A percentile compares a stretch with the other conserved stretches of the same genome.
phyloP scores from a whole-genome alignment of 1,284 basidiomycete species.

The Phlebopus sp. region DNA sequence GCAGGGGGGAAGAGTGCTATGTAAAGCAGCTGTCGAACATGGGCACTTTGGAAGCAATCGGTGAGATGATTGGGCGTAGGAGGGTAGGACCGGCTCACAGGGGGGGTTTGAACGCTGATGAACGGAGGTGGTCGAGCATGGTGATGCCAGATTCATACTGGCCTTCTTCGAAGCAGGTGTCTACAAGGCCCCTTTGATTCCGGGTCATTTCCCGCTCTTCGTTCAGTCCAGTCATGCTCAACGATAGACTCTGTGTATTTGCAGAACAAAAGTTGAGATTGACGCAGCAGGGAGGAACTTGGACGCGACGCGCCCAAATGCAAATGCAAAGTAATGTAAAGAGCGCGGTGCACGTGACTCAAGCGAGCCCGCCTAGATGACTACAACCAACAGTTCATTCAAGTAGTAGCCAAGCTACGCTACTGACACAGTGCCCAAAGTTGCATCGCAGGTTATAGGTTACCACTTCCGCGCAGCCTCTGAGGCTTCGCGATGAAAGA shows the following conservation, averaged over 20 bases:
- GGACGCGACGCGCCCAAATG: slow-evolving; percentile 13
- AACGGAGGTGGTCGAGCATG: slow-evolving; percentile 57
- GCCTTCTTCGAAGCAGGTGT: slow-evolving; percentile 69
- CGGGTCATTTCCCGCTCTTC: slow-evolving; percentile 51
- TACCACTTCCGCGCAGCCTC: too few relatives aligned
- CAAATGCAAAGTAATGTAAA: too few relatives aligned
- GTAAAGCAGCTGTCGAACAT: slow-evolving; percentile 65
- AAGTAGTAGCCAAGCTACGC: too few relatives aligned
- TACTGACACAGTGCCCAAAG: neutral
- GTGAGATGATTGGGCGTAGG: slow-evolving; percentile 4
- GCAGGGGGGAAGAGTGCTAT: slow-evolving; percentile 59
- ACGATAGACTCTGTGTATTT: neutral
- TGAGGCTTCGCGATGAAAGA: too few relatives aligned
- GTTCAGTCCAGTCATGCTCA: slow-evolving; percentile 14
- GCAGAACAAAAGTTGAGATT: too few relatives aligned
- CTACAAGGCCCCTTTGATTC: slow-evolving; percentile 57
- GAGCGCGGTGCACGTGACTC: slow-evolving; percentile 27
- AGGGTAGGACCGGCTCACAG: slow-evolving; percentile 39
- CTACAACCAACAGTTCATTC: too few relatives aligned
- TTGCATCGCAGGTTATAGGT: too few relatives aligned
- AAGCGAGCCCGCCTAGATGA: too few relatives aligned
- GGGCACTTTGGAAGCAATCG: slow-evolving; percentile 36
- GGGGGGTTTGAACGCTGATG: slow-evolving; percentile 49
- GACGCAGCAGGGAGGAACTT: too few relatives aligned
- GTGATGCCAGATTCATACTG: slow-evolving; percentile 65